Conservation (phyloP, 2,329 filamentous ascomycete genomes). For the Cyphellophora attinorum region DNA sequence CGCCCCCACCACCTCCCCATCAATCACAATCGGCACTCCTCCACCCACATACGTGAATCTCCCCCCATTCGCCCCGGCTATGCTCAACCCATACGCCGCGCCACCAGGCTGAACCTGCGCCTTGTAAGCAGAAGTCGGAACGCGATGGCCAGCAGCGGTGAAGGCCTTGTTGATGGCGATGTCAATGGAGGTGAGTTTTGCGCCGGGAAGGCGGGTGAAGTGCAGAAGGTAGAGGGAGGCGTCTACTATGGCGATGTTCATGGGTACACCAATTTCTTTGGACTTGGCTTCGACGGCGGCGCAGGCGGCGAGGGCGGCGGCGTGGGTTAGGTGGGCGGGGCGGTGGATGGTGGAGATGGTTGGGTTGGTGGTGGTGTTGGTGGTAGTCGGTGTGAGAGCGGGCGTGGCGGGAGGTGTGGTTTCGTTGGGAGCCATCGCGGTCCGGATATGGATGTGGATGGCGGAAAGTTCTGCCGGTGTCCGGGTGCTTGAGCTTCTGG, state of each 20-base stretch:
- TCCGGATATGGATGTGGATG: too few relatives aligned
- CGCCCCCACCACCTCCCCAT: too few relatives aligned
- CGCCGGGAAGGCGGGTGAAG: conserved; percentile 40
- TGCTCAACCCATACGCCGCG: conserved; percentile 35
- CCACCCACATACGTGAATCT: conserved; percentile 46
- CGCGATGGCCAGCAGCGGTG: conserved; percentile 45
- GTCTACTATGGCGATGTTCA: conserved; percentile 22
- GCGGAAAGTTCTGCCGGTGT: too few relatives aligned
- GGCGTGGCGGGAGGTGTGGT: not conserved
- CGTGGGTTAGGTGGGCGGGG: conserved; percentile 15
- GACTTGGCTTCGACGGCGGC: conserved; percentile 15
- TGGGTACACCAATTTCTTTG: conserved; percentile 15
- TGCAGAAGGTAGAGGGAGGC: conserved; percentile 25
- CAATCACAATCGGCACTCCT: conserved; percentile 40
- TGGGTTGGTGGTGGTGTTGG: not conserved
- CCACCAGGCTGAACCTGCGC: conserved; percentile 46
- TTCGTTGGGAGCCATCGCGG: too few relatives aligned
- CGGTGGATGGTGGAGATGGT: conserved; percentile 11
- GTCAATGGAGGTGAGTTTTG: conserved; percentile 46
- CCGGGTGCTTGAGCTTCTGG: too few relatives aligned
- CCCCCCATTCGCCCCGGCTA: conserved; percentile 43
- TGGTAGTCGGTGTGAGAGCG: not conserved
- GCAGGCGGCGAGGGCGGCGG: conserved; percentile 19
- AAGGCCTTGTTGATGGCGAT: conserved; percentile 44
- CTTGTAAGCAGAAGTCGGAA: conserved; percentile 43